Conservation (phyloP, 495 filamentous ascomycete genomes). For the Annulohypoxylon nitens region DNA sequence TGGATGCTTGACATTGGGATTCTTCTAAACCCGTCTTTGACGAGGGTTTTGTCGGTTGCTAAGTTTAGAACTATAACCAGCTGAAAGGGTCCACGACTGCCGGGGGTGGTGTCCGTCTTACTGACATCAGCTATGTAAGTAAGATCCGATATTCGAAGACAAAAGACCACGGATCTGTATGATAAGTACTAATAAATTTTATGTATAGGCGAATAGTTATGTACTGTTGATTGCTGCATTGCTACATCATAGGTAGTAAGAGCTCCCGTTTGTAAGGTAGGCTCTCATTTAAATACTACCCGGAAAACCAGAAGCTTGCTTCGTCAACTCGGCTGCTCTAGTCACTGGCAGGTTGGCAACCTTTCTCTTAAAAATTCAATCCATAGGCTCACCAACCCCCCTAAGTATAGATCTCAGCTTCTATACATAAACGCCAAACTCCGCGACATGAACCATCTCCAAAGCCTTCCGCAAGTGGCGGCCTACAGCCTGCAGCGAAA, state of each 20-base stretch:
- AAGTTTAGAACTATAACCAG: conserved; percentile 35
- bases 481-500: conserved; percentile 1
- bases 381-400: background rate
- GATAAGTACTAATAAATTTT: too few species aligned
- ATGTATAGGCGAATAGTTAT: too few species aligned
- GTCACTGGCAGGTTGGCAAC: background rate
- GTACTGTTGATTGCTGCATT: background rate
- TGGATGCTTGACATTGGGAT: background rate
- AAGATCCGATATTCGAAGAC: background rate
- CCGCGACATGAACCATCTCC: background rate
- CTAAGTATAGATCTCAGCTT: conserved; percentile 4
- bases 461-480: background rate
- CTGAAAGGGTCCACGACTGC: conserved; percentile 29
- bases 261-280: too few species aligned
- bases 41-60: conserved; percentile 32
- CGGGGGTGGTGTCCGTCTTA: conserved; percentile 21
- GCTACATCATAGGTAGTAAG: too few species aligned
- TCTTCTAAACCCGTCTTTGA: conserved; percentile 8
- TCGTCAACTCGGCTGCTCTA: background rate
- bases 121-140: background rate
- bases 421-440: background rate
- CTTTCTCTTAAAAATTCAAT: background rate
- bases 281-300: background rate
- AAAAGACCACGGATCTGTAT: background rate
- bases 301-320: background rate